These are phyloP conservation scores for Apostasia ramifera DNA, from an alignment of 106 monocot genomes.

Conservation along the genomic window DNA sequence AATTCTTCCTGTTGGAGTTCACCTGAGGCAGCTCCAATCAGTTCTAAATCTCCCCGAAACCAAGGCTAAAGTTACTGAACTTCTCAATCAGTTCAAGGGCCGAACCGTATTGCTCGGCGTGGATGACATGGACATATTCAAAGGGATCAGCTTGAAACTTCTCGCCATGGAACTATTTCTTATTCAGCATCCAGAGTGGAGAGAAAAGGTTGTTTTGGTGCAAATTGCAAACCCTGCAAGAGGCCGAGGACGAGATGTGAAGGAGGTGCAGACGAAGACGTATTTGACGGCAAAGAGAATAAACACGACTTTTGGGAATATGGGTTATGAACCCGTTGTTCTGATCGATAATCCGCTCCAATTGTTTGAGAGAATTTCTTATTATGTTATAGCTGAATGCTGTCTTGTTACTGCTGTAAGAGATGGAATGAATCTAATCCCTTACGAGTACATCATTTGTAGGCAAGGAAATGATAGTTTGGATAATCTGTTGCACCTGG, in stretches of 20 bases:
- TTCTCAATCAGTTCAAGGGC: slow-evolving; percentile 30
- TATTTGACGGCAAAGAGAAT: slow-evolving; percentile 28
- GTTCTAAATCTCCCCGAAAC: slow-evolving; percentile 32
- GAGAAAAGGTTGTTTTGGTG: slow-evolving; percentile 33
- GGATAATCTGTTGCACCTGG: slow-evolving; percentile 13
- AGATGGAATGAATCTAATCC: slow-evolving; percentile 55
- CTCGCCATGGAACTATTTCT: slow-evolving; percentile 51
- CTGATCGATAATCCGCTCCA: slow-evolving; percentile 37
- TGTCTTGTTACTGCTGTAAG: slow-evolving; percentile 54
- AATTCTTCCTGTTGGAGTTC: slow-evolving; percentile 48
- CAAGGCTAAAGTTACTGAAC: slow-evolving; percentile 27
- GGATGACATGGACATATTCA: slow-evolving; percentile 54
- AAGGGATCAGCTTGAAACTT: slow-evolving; percentile 53
- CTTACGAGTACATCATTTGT: slow-evolving; percentile 49
- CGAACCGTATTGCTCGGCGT: slow-evolving; percentile 35
- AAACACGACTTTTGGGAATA: slow-evolving; percentile 30
- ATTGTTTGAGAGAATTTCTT: slow-evolving; percentile 44
- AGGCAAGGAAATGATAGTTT: slow-evolving; percentile 35
- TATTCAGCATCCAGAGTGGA: slow-evolving; percentile 34
- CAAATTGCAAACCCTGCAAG: slow-evolving; percentile 54
- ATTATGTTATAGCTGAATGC: slow-evolving; percentile 41
- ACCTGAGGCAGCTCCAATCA: slow-evolving; percentile 36
- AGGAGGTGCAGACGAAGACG: slow-evolving; percentile 40
- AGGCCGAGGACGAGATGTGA: slow-evolving; percentile 38
- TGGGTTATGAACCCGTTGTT: slow-evolving; percentile 30